Evolutionary conservation across 768 basidiomycete genomes (phyloP).

Genomic region (Exidia glandulosa): DNA sequence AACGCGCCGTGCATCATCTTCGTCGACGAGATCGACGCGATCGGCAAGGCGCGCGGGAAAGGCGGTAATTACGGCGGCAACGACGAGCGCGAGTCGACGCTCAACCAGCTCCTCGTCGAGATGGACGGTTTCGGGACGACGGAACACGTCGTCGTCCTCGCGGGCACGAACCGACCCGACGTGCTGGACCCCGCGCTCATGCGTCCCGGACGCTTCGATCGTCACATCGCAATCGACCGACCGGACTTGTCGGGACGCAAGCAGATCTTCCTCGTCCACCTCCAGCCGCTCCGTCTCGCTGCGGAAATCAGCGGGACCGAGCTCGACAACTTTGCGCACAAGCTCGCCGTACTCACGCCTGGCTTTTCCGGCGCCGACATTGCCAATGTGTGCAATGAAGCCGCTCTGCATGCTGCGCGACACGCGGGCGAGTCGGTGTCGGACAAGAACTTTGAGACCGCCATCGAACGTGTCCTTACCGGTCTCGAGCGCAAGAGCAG

Average conservation of each 20-base stretch:
- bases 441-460: constrained; percentile 86
- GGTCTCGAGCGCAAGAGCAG: constrained; percentile 93
- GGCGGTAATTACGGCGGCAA: constrained; percentile 80
- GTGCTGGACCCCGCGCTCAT: constrained; percentile 91
- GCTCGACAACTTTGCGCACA: constrained; percentile 66
- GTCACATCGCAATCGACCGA: constrained; percentile 89
- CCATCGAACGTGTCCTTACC: constrained; percentile 96
- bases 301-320: constrained; percentile 19
- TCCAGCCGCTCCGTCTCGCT: constrained; percentile 67
- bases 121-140: constrained; percentile 99
- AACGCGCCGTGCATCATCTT: constrained; percentile 98
- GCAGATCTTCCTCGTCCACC: constrained; percentile 90
- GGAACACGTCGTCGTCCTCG: constrained; percentile 91
- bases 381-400: constrained; percentile 98
- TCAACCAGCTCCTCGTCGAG: constrained; percentile 95
- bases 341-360: constrained; percentile 91
- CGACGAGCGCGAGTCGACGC: constrained; percentile 93
- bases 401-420: constrained; percentile 89
- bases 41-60: constrained; percentile 85
- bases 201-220: constrained; percentile 95
- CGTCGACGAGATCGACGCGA: constrained; percentile 98
- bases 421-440: constrained; percentile 66
- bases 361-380: constrained; percentile 99
- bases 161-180: constrained; percentile 94
- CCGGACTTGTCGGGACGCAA: constrained; percentile 91